Evolutionary conservation across 495 filamentous ascomycete genomes (phyloP).

Genomic region (Daldinia concentrica): DNA sequence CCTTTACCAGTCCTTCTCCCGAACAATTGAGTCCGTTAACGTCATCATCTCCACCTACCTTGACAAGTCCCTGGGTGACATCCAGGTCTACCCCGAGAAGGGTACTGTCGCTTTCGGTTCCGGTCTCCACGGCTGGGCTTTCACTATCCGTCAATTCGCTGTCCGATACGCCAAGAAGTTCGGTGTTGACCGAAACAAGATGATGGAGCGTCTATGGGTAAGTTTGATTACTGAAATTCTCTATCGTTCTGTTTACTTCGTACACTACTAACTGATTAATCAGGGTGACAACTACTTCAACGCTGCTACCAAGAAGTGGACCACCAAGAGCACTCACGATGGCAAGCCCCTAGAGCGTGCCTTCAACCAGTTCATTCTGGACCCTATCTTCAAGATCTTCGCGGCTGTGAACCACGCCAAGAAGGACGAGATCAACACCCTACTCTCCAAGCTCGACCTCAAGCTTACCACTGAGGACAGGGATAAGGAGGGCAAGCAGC

Average conservation of each 20-base stretch:
- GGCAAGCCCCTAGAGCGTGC: slow-evolving; percentile 93
- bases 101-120: slow-evolving; percentile 99
- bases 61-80: slow-evolving; percentile 96
- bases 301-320: slow-evolving; percentile 99
- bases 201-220: slow-evolving; percentile 99
- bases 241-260: background rate
- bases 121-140: slow-evolving; percentile 99
- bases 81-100: slow-evolving; percentile 95
- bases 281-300: slow-evolving; percentile 99
- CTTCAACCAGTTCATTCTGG: slow-evolving; percentile 98
- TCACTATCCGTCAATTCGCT: slow-evolving; percentile 99
- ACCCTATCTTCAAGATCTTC: slow-evolving; percentile 99
- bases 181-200: slow-evolving; percentile 98
- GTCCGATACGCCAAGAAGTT: slow-evolving; percentile 99
- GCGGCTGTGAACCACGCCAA: slow-evolving; percentile 95
- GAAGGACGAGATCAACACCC: slow-evolving; percentile 85
- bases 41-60: slow-evolving; percentile 99
- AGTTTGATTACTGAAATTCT: slow-evolving; percentile 41
- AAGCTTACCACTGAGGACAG: slow-evolving; percentile 86
- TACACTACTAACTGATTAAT: slow-evolving; percentile 21
- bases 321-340: slow-evolving; percentile 79
- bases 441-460: slow-evolving; percentile 92
- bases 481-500: slow-evolving; percentile 93
- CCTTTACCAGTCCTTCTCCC: slow-evolving; percentile 98
- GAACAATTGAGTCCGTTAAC: slow-evolving; percentile 99